phyloP scores from a whole-genome alignment of 225 moss, liverwort and hornwort species.

The Marchantia polymorpha region DNA sequence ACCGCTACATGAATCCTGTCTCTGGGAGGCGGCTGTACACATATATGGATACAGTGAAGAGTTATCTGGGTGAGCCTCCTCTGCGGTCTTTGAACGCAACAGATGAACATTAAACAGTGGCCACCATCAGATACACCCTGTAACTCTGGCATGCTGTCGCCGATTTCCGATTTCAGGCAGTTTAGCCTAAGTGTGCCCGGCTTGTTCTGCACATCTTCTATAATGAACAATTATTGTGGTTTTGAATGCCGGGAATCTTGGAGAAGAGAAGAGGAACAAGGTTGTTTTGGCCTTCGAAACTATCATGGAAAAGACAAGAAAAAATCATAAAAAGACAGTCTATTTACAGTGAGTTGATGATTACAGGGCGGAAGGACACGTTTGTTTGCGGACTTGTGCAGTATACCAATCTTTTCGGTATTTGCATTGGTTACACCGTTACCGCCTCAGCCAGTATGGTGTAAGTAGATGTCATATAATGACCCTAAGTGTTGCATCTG shows the following conservation, averaged over 20 bases:
- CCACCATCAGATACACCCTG: too few relatives aligned
- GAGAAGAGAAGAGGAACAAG: too few relatives aligned
- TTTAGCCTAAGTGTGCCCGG: too few relatives aligned
- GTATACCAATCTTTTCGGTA: conserved; percentile 68
- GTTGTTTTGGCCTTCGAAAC: too few relatives aligned
- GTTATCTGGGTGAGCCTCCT: conserved; percentile 48
- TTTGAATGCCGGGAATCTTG: too few relatives aligned
- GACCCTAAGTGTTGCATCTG: background rate
- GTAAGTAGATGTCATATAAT: conserved; percentile 38
- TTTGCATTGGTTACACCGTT: conserved; percentile 77
- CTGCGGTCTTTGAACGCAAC: background rate
- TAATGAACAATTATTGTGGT: too few relatives aligned
- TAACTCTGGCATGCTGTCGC: too few relatives aligned
- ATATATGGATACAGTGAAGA: conserved; percentile 66
- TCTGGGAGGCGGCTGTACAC: conserved; percentile 63
- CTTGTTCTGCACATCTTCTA: too few relatives aligned
- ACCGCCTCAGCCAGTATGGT: conserved; percentile 79
- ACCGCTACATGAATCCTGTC: conserved; percentile 60
- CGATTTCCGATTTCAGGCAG: too few relatives aligned
- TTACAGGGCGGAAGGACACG: conserved; percentile 48
- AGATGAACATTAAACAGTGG: too few relatives aligned
- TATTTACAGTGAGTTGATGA: background rate
- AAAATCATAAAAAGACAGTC: too few relatives aligned
- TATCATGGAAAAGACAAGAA: too few relatives aligned
- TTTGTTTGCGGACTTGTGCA: conserved; percentile 68